Conservation (phyloP, 176 grass and related monocot species). For the Musa acuminata region DNA sequence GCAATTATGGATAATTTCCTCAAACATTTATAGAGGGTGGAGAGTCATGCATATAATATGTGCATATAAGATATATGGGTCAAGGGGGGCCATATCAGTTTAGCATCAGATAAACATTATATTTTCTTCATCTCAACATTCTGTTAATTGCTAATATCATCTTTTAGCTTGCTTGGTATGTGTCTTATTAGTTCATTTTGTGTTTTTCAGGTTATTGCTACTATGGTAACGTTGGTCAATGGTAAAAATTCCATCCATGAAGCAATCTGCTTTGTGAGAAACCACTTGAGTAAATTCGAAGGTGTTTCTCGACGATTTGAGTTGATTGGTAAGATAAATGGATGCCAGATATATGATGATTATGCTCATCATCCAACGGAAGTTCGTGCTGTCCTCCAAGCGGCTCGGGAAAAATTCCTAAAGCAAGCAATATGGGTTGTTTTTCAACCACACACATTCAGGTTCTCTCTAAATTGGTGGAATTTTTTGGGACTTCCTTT, state of each 20-base stretch:
- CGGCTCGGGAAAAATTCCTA: constrained; percentile 4
- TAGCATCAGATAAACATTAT: too few species aligned
- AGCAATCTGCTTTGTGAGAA: background rate
- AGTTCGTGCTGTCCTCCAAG: constrained; percentile 17
- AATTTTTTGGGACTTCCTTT: background rate
- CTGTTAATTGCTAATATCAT: too few species aligned
- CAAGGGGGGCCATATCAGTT: too few species aligned
- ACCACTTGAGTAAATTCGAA: constrained; percentile 13
- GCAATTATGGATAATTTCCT: too few species aligned
- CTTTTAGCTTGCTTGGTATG: too few species aligned
- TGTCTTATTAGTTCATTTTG: background rate
- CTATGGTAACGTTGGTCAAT: background rate
- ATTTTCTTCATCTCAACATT: too few species aligned
- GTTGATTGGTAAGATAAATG: constrained; percentile 11
- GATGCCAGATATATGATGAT: constrained; percentile 23
- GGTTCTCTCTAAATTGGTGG: background rate
- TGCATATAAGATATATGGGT: too few species aligned
- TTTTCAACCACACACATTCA: constrained; percentile 19
- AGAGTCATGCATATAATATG: too few species aligned
- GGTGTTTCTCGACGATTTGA: constrained; percentile 15
- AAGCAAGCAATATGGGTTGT: constrained; percentile 7
- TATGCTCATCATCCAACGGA: constrained; percentile 22
- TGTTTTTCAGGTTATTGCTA: constrained; percentile 14
- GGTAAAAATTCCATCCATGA: background rate
- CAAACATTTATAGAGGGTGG: too few species aligned